Evolutionary conservation across 805 yeast genomes (phyloP).

Genomic region (Tetrapisispora taiwanensis): DNA sequence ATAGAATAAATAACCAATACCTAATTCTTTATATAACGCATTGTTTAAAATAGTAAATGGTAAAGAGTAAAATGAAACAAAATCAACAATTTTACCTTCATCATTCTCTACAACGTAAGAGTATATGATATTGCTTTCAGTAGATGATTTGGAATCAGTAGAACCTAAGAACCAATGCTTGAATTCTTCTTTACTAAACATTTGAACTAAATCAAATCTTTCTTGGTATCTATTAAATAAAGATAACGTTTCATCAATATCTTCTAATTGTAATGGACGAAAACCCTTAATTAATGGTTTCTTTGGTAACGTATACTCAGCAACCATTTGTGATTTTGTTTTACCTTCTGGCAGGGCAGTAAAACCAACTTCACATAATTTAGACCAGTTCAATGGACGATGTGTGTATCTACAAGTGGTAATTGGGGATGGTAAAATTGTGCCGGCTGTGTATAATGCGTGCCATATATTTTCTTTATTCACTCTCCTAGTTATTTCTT

Average conservation of each 20-base stretch:
- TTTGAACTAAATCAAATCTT: slow-evolving; percentile 64
- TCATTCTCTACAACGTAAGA: slow-evolving; percentile 62
- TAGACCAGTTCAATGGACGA: slow-evolving; percentile 88
- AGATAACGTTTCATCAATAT: slow-evolving; percentile 52
- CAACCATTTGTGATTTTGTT: slow-evolving; percentile 62
- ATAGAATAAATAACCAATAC: slow-evolving; percentile 82
- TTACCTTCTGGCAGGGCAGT: slow-evolving; percentile 64
- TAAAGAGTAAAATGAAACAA: slow-evolving; percentile 77
- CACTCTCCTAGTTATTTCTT: slow-evolving; percentile 89
- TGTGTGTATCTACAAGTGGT: slow-evolving; percentile 84
- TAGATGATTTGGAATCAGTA: slow-evolving; percentile 20
- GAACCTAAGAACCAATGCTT: slow-evolving; percentile 73
- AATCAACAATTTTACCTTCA: slow-evolving; percentile 65
- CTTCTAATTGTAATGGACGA: slow-evolving; percentile 42
- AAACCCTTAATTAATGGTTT: slow-evolving; percentile 43
- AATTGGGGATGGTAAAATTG: slow-evolving; percentile 84
- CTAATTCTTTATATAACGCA: slow-evolving; percentile 52
- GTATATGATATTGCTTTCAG: slow-evolving; percentile 43
- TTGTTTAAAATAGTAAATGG: slow-evolving; percentile 78
- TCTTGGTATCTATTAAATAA: slow-evolving; percentile 55
- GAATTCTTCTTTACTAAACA: slow-evolving; percentile 48
- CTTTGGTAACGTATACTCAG: slow-evolving; percentile 51
- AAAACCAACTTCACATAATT: slow-evolving; percentile 82
- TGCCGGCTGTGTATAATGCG: slow-evolving; percentile 90
- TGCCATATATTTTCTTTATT: slow-evolving; percentile 84